Conservation (phyloP, 345 rosid species). For the Pistacia vera region DNA sequence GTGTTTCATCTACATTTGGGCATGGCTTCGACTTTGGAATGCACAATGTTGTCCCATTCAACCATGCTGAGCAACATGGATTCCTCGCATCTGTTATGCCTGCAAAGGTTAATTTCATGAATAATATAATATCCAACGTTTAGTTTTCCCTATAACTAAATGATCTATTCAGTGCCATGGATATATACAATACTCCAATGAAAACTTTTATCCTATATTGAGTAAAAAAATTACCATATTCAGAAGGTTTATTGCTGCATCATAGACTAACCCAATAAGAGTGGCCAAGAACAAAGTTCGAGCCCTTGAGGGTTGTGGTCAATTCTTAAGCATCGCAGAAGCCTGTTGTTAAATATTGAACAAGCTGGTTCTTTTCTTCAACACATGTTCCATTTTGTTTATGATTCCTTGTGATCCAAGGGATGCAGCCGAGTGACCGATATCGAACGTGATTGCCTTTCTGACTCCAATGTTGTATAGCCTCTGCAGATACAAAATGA, state of each 20-base stretch:
- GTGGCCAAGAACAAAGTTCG: conserved; percentile 30
- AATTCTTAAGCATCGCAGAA: conserved; percentile 28
- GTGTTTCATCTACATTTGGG: conserved; percentile 19
- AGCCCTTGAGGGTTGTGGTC: conserved; percentile 29
- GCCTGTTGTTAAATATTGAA: conserved; percentile 30
- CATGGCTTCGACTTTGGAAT: conserved; percentile 41
- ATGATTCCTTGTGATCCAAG: conserved; percentile 26
- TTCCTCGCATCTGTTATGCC: conserved; percentile 40
- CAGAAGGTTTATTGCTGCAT: conserved; percentile 33
- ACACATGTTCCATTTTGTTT: conserved; percentile 31
- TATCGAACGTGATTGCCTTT: conserved; percentile 41
- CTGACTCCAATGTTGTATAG: conserved; percentile 40
- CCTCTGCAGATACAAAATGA: conserved; percentile 19
- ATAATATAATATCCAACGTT: no score
- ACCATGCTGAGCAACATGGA: conserved; percentile 49
- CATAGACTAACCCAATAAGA: conserved; percentile 31
- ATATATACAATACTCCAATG: no score
- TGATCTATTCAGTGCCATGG: no score
- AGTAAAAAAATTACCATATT: conserved; percentile 31
- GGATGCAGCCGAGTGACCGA: conserved; percentile 56
- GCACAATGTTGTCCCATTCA: conserved; percentile 43
- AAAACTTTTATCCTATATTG: no score
- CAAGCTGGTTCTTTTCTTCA: conserved; percentile 33
- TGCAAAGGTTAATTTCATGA: conserved; percentile 8
- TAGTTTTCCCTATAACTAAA: no score